These are phyloP conservation scores for Thielaviopsis ethacetica DNA, from an alignment of 2,329 filamentous ascomycete genomes.

Conservation along the genomic window DNA sequence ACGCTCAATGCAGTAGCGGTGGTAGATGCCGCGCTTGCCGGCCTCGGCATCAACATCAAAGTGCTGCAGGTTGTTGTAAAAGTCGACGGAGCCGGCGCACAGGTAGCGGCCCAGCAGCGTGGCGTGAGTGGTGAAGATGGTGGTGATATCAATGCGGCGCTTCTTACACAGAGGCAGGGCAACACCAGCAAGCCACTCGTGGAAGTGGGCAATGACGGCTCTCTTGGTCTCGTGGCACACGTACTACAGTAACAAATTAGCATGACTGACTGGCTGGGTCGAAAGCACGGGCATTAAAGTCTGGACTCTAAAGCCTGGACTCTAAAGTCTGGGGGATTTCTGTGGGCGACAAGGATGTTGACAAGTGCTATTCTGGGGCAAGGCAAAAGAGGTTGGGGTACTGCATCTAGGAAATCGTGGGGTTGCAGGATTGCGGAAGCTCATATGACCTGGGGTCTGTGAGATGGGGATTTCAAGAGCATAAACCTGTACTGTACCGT, in stretches of 20 bases:
- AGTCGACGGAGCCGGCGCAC: slow-evolving; percentile 92
- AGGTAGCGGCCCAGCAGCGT: slow-evolving; percentile 84
- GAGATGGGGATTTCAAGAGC: neutral
- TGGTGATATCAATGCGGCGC: slow-evolving; percentile 88
- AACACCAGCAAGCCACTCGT: slow-evolving; percentile 95
- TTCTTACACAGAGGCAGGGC: slow-evolving; percentile 83
- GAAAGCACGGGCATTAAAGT: neutral
- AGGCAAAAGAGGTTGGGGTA: slow-evolving; percentile 4
- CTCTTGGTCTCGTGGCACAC: slow-evolving; percentile 82
- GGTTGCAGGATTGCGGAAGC: slow-evolving; percentile 4
- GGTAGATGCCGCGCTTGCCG: slow-evolving; percentile 95
- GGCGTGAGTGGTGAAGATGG: slow-evolving; percentile 96
- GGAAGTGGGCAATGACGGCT: slow-evolving; percentile 94
- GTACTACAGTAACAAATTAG: slow-evolving; percentile 45
- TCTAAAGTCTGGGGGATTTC: neutral
- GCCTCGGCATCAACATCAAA: slow-evolving; percentile 96
- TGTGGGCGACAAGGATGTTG: neutral
- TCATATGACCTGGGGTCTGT: slow-evolving; percentile 1
- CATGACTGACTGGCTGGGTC: neutral
- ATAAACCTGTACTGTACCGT: too few species aligned
- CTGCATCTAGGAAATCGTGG: slow-evolving; percentile 3
- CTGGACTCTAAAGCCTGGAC: neutral
- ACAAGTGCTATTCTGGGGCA: slow-evolving; percentile 1
- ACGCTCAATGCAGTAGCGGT: slow-evolving; percentile 94
- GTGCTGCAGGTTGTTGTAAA: slow-evolving; percentile 96